Evolutionary conservation across 208 protist genomes (phyloP).

Genomic region (Leishmania aethiopica): DNA sequence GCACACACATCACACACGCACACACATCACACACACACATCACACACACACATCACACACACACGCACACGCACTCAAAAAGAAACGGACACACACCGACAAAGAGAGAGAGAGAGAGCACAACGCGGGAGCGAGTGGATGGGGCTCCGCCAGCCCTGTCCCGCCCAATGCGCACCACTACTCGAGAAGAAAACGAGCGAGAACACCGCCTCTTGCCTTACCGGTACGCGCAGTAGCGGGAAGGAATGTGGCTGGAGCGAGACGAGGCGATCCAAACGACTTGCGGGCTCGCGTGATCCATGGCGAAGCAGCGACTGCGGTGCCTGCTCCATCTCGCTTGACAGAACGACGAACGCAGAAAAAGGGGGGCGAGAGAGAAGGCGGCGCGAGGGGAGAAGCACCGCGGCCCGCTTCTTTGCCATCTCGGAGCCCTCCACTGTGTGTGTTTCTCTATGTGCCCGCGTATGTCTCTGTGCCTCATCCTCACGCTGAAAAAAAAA

Average conservation of each 20-base stretch:
- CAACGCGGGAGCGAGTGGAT: neutral
- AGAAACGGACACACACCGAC: neutral
- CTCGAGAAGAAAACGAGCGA: neutral
- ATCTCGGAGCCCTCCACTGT: neutral
- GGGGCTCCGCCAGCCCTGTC: neutral
- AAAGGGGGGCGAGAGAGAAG: neutral
- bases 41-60: too few species aligned
- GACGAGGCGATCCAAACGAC: neutral
- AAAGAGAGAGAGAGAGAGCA: neutral
- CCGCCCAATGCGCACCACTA: neutral
- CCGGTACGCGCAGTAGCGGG: neutral
- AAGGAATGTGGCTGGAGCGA: neutral
- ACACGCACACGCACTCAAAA: neutral
- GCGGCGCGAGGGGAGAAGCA: neutral
- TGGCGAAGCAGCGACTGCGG: neutral
- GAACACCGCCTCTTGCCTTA: neutral
- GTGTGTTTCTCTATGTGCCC: neutral
- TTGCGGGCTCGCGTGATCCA: neutral
- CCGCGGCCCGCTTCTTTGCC: neutral
- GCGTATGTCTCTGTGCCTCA: neutral
- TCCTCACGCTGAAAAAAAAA: neutral
- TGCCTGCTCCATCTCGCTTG: neutral
- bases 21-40: too few species aligned
- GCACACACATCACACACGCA: too few species aligned
- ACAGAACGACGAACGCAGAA: neutral